phyloP scores from a whole-genome alignment of 345 rosid species.

The Populus alba region DNA sequence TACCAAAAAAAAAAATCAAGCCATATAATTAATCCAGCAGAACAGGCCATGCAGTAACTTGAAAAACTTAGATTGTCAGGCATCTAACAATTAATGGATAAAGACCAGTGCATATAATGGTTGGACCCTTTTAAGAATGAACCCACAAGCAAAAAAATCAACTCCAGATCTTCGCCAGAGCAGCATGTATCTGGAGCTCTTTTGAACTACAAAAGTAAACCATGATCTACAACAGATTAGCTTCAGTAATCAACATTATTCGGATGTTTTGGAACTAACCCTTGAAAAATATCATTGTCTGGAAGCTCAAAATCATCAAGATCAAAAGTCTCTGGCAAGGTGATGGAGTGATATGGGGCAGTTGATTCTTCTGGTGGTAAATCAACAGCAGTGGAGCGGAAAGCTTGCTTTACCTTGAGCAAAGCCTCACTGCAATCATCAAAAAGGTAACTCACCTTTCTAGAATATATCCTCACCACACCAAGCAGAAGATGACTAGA shows the following conservation, averaged over 20 bases:
- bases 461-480: constrained; percentile 96
- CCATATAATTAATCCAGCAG: background rate
- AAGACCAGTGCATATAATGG: background rate
- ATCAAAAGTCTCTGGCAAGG: constrained; percentile 99
- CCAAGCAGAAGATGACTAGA: constrained; percentile 99
- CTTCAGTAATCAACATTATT: background rate
- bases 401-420: constrained; percentile 97
- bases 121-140: background rate
- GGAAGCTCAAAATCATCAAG: constrained; percentile 99
- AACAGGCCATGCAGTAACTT: background rate
- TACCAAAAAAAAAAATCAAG: background rate
- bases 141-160: background rate
- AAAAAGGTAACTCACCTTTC: constrained; percentile 96
- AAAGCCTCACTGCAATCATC: constrained; percentile 99
- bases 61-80: background rate
- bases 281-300: constrained; percentile 85
- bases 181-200: background rate
- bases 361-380: constrained; percentile 97
- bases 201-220: background rate
- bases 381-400: constrained; percentile 97
- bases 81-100: background rate
- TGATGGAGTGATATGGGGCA: constrained; percentile 97
- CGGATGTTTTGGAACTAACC: constrained; percentile 52
- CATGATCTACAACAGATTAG: background rate
- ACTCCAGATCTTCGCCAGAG: background rate